Evolutionary conservation across 768 basidiomycete species (phyloP).

Genomic region (Clitopilus hobsonii): DNA sequence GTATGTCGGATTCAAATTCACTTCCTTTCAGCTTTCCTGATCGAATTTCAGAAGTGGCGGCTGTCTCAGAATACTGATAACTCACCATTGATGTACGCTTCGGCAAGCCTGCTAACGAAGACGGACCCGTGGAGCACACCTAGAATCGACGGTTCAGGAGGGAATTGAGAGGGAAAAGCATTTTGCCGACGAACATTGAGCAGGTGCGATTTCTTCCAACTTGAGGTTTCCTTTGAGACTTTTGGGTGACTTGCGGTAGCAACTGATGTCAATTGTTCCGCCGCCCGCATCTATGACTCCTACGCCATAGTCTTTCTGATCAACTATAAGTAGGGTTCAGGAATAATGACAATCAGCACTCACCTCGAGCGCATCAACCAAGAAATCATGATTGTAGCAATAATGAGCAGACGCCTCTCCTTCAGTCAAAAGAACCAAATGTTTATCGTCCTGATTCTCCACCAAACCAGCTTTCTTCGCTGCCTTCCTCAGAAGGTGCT

Average conservation of each 20-base stretch:
- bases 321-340: too few relatives aligned
- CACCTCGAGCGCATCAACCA: not conserved
- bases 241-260: slow-evolving; percentile 30
- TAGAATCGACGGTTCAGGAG: slow-evolving; percentile 12
- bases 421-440: slow-evolving; percentile 53
- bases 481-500: slow-evolving; percentile 46
- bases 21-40: too few relatives aligned
- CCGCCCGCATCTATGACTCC: slow-evolving; percentile 55
- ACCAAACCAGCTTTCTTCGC: slow-evolving; percentile 47
- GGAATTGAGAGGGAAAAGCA: too few relatives aligned
- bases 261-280: slow-evolving; percentile 56
- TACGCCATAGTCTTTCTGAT: too few relatives aligned
- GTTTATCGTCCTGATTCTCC: slow-evolving; percentile 29
- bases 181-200: too few relatives aligned
- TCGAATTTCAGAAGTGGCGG: too few relatives aligned
- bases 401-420: slow-evolving; percentile 58
- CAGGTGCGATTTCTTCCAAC: slow-evolving; percentile 45
- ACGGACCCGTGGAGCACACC: slow-evolving; percentile 46
- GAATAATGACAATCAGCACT: too few relatives aligned
- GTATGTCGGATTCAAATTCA: too few relatives aligned
- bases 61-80: too few relatives aligned
- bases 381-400: slow-evolving; percentile 29
- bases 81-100: not conserved
- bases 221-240: slow-evolving; percentile 10
- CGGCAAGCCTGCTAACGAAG: slow-evolving; percentile 37